A percentile compares a stretch with the other conserved stretches of the same genome.
These are phyloP conservation scores for Aspergillus sp. DNA, from an alignment of 2,329 filamentous ascomycete genomes.

Conservation along the genomic window DNA sequence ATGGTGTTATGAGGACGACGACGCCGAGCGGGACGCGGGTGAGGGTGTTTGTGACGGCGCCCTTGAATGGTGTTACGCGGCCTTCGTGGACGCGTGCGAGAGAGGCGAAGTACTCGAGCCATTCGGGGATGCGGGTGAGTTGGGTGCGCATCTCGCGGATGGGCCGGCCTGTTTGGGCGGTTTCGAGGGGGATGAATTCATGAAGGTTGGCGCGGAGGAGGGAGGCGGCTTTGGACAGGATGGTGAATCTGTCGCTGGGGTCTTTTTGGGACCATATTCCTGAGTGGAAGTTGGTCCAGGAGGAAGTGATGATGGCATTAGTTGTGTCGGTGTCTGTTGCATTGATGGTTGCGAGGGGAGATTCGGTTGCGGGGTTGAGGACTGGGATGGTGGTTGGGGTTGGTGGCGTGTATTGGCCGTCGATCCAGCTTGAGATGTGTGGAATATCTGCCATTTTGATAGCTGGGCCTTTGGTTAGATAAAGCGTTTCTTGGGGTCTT, in stretches of 20 bases:
- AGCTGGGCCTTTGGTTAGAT: neutral
- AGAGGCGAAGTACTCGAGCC: conserved; percentile 71
- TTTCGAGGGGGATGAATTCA: conserved; percentile 62
- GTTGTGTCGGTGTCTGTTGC: conserved; percentile 56
- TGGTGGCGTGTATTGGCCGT: conserved; percentile 23
- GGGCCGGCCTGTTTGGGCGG: conserved; percentile 66
- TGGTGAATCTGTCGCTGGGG: conserved; percentile 59
- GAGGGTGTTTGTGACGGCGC: conserved; percentile 39
- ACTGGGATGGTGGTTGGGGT: conserved; percentile 20
- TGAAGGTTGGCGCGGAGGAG: conserved; percentile 56
- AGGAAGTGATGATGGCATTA: conserved; percentile 48
- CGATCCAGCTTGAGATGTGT: conserved; percentile 32
- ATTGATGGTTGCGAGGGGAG: conserved; percentile 46
- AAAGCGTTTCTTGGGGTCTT: too few species aligned
- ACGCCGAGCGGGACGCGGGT: conserved; percentile 40
- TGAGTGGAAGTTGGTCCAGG: conserved; percentile 42
- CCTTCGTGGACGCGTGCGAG: conserved; percentile 67
- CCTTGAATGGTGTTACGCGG: conserved; percentile 62
- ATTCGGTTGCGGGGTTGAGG: conserved; percentile 32
- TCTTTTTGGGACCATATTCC: conserved; percentile 59
- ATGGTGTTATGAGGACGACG: conserved; percentile 40
- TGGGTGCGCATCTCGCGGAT: conserved; percentile 71
- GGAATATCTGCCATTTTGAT: conserved; percentile 16
- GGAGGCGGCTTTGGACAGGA: conserved; percentile 60
- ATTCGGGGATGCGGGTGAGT: conserved; percentile 56